Evolutionary conservation across 148 eudicot species (phyloP).

Genomic region (Chenopodium album): DNA sequence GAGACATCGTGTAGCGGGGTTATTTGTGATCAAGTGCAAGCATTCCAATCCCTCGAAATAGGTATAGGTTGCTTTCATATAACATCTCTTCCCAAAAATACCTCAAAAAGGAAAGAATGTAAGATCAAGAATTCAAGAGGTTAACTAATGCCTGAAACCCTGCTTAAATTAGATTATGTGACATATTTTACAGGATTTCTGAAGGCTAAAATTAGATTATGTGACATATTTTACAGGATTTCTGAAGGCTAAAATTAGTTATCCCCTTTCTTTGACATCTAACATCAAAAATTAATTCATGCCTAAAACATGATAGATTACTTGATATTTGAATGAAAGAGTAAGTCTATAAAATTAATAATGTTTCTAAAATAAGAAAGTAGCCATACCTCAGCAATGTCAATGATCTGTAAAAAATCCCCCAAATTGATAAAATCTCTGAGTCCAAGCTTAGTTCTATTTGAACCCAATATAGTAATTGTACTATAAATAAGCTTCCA

Average conservation of each 20-base stretch:
- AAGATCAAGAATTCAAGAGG: too few relatives aligned
- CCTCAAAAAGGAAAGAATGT: too few relatives aligned
- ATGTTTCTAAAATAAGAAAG: background rate
- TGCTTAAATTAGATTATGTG: background rate
- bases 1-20: background rate
- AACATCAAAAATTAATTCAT: too few relatives aligned
- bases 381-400: slow-evolving; percentile 63
- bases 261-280: too few relatives aligned
- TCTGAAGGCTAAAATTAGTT: too few relatives aligned
- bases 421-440: slow-evolving; percentile 83
- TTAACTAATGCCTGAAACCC: background rate
- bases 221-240: too few relatives aligned
- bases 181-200: background rate
- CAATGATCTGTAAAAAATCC: slow-evolving; percentile 65
- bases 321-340: too few relatives aligned
- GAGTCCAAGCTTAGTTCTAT: slow-evolving; percentile 88
- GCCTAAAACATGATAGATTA: too few relatives aligned
- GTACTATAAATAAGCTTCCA: slow-evolving; percentile 91
- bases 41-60: background rate
- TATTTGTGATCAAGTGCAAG: background rate
- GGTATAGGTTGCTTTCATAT: background rate
- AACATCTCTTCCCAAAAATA: background rate
- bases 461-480: slow-evolving; percentile 79
- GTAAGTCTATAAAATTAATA: background rate
- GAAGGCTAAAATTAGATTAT: too few relatives aligned